phyloP scores from a whole-genome alignment of 1,284 basidiomycete genomes.

The Cryptococcus sp. region DNA sequence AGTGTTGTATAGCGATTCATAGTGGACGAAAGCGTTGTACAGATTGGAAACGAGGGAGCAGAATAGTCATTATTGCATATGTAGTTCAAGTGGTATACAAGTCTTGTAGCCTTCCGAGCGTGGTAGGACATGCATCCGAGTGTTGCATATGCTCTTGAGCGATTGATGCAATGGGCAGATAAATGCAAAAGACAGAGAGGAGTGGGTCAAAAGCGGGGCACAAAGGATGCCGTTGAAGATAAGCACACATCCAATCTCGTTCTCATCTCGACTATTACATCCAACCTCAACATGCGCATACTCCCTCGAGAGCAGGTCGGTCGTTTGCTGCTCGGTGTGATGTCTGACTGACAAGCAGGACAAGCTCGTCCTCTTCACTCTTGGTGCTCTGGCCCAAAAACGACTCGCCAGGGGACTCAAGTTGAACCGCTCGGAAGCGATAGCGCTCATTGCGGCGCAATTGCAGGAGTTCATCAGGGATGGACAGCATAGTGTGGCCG shows the following conservation, averaged over 20 bases:
- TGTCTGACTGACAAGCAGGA: slow-evolving; percentile 32
- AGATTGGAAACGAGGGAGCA: no score
- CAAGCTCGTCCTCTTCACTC: slow-evolving; percentile 53
- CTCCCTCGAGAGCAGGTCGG: slow-evolving; percentile 40
- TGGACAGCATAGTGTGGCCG: slow-evolving; percentile 77
- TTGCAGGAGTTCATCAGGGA: slow-evolving; percentile 94
- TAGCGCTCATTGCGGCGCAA: slow-evolving; percentile 82
- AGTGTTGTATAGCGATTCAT: neutral
- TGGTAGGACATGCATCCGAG: no score
- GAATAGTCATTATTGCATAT: no score
- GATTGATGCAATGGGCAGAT: no score
- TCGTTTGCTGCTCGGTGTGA: neutral
- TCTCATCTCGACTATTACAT: neutral
- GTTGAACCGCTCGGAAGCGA: slow-evolving; percentile 82
- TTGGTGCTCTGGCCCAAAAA: slow-evolving; percentile 85
- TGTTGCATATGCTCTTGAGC: no score
- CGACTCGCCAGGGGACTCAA: slow-evolving; percentile 83
- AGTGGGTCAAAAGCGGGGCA: no score
- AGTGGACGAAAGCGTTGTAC: no score
- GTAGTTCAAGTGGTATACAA: no score
- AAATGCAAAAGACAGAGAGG: no score
- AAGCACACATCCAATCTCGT: no score
- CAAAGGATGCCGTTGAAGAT: no score
- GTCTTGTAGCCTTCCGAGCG: no score
- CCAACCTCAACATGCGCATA: slow-evolving; percentile 9